phyloP scores from a whole-genome alignment of 495 filamentous ascomycete species.

The Monascus purpureus region DNA sequence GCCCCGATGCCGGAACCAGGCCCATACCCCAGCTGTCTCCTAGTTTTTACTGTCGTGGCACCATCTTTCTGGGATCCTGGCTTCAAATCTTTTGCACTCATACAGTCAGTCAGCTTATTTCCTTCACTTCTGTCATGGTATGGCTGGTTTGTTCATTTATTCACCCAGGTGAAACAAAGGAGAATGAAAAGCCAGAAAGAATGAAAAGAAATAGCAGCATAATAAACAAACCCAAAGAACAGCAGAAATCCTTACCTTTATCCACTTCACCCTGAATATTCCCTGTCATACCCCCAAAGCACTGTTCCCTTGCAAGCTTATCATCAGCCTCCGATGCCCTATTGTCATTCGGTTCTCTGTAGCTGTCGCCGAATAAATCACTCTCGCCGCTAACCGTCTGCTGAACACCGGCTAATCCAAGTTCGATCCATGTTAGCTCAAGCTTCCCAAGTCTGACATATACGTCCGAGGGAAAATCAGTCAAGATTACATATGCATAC shows the following conservation, averaged over 20 bases:
- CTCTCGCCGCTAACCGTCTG: constrained; percentile 4
- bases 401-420: too few species aligned
- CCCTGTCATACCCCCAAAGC: constrained; percentile 9
- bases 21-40: constrained; percentile 48
- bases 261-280: constrained; percentile 8
- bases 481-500: constrained; percentile 17
- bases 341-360: constrained; percentile 4
- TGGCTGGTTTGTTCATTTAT: constrained; percentile 10
- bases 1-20: constrained; percentile 41
- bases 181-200: too few species aligned
- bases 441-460: too few species aligned
- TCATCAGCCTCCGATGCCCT: too few species aligned
- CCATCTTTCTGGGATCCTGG: constrained; percentile 19
- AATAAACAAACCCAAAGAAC: constrained; percentile 8
- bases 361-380: constrained; percentile 4
- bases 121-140: constrained; percentile 5
- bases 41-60: constrained; percentile 24
- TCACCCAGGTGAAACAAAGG: constrained; percentile 15
- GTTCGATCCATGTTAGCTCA: constrained; percentile 1
- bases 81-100: constrained; percentile 29
- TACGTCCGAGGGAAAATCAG: too few species aligned
- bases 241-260: constrained; percentile 20
- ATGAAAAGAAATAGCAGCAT: too few species aligned
- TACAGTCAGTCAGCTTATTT: constrained; percentile 30
- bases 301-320: constrained; percentile 16